phyloP scores from a whole-genome alignment of 441 rosid species.

The Pelargonium fulgidum region DNA sequence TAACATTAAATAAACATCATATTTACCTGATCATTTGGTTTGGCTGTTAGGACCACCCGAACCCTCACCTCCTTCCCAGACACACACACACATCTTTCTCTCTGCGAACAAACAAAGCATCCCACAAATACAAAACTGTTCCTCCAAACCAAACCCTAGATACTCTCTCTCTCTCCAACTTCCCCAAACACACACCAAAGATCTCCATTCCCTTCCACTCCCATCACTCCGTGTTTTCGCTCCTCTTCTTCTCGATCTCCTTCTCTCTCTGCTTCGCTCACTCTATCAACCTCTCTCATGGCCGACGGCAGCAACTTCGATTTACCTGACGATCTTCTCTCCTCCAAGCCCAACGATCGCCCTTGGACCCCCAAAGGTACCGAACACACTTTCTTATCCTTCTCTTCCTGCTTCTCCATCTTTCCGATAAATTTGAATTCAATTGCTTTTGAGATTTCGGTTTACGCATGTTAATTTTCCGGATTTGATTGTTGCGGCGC shows the following conservation, averaged over 20 bases:
- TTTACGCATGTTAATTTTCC: not conserved
- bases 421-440: not conserved
- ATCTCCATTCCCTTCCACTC: conserved; percentile 6
- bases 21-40: conserved; percentile 18
- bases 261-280: not conserved
- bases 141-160: conserved; percentile 15
- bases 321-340: conserved; percentile 71
- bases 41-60: conserved; percentile 37
- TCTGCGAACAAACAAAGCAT: not conserved
- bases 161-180: conserved; percentile 16
- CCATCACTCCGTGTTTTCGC: conserved; percentile 15
- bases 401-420: not conserved
- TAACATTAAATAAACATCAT: not conserved
- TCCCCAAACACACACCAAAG: conserved; percentile 14
- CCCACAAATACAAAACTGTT: not conserved
- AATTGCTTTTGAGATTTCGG: not conserved
- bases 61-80: conserved; percentile 19
- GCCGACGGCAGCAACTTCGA: conserved; percentile 63
- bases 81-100: conserved; percentile 17
- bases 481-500: not conserved
- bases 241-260: conserved; percentile 13
- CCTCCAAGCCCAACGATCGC: conserved; percentile 51
- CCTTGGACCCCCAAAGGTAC: conserved; percentile 45
- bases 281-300: conserved; percentile 33
- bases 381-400: not conserved